These are phyloP conservation scores for Houttuynia cordata DNA, from an alignment of 164 flowering plant genomes.

Conservation along the genomic window DNA sequence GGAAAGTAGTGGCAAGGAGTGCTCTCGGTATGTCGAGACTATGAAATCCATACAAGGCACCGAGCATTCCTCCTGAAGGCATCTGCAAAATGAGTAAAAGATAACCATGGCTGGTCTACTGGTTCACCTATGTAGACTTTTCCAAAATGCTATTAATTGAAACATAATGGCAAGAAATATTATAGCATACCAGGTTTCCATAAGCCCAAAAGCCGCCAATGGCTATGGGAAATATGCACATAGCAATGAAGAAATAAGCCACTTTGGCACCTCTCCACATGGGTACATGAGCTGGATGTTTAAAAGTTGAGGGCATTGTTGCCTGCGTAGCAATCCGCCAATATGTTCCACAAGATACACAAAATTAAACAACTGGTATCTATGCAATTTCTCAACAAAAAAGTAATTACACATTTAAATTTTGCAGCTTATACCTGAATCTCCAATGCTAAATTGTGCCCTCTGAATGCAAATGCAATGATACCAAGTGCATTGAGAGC, in stretches of 20 bases:
- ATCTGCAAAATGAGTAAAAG: constrained; percentile 34
- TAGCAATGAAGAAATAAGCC: constrained; percentile 85
- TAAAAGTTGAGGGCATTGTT: constrained; percentile 97
- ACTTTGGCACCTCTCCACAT: constrained; percentile 99
- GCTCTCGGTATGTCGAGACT: constrained; percentile 78
- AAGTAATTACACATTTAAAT: not conserved
- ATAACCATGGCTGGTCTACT: not conserved
- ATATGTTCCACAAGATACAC: not conserved
- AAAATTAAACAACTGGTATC: no score
- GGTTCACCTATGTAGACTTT: no score
- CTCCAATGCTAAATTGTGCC: constrained; percentile 91
- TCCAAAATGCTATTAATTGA: no score
- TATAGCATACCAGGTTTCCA: constrained; percentile 76
- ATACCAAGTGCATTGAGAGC: constrained; percentile 90
- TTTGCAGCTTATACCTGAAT: constrained; percentile 55
- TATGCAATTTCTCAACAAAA: no score
- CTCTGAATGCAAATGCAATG: constrained; percentile 86
- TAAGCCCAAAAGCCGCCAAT: constrained; percentile 99
- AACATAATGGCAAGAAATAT: not conserved
- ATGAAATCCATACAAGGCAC: constrained; percentile 76
- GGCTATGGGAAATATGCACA: constrained; percentile 91
- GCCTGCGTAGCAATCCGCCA: constrained; percentile 33
- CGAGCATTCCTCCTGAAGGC: constrained; percentile 87
- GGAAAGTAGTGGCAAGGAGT: constrained; percentile 79
- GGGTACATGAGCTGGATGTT: constrained; percentile 96